A percentile compares a stretch with the other conserved stretches of the same genome.
Conservation (phyloP, 2,329 filamentous ascomycete genomes). For the Chaetomium olivaceum region DNA sequence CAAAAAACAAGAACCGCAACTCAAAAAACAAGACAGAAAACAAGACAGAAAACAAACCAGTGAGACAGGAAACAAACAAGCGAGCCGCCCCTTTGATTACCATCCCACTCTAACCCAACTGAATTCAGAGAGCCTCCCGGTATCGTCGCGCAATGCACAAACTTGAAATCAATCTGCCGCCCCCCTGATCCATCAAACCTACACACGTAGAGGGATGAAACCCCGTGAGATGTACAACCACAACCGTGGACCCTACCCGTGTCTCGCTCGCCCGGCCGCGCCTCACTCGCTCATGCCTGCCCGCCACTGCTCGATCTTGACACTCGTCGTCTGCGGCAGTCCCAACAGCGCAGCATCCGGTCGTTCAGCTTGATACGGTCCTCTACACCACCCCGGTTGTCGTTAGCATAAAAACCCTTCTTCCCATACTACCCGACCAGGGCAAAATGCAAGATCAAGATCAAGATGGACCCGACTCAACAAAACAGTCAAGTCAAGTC, state of each 20-base stretch:
- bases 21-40: no score
- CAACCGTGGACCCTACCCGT: no score
- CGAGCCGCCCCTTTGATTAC: conserved; percentile 1
- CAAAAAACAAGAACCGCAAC: no score
- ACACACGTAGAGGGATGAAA: background rate
- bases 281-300: background rate
- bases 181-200: background rate
- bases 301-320: conserved; percentile 21
- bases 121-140: background rate
- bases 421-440: no score
- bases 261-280: background rate
- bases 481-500: no score
- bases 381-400: background rate
- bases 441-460: no score
- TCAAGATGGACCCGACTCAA: no score
- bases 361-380: conserved; percentile 17
- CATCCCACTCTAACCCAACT: background rate
- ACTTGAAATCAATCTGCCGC: background rate
- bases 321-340: conserved; percentile 15
- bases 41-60: background rate
- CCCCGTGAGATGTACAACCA: background rate
- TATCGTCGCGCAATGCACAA: background rate
- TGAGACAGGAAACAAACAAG: background rate
- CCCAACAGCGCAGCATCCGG: conserved; percentile 13
- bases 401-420: no score